Conservation (phyloP, 2,329 filamentous ascomycete species). For the Macrophomina pseudophaseolina region DNA sequence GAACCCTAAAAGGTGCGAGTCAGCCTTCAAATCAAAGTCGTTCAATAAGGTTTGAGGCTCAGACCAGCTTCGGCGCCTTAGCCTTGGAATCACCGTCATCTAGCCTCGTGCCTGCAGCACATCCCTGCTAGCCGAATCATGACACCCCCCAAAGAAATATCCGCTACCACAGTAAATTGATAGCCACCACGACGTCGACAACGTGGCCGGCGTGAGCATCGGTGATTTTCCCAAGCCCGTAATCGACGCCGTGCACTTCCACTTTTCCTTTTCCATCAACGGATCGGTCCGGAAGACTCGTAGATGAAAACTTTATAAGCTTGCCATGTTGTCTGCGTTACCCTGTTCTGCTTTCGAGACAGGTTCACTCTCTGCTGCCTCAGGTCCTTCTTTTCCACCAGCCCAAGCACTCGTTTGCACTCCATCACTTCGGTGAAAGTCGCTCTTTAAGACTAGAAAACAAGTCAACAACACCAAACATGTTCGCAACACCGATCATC, state of each 20-base stretch:
- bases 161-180: background rate
- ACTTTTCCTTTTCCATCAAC: background rate
- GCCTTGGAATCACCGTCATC: background rate
- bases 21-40: background rate
- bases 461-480: background rate
- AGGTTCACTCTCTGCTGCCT: background rate
- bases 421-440: background rate
- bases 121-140: background rate
- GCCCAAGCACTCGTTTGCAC: background rate
- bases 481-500: background rate
- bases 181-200: background rate
- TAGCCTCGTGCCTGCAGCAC: background rate
- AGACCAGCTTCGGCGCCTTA: background rate
- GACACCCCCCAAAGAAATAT: background rate
- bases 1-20: background rate
- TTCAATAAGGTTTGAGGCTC: background rate
- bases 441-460: background rate
- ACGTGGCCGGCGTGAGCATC: background rate
- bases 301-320: background rate
- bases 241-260: background rate
- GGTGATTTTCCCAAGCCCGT: background rate
- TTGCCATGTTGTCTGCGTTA: background rate
- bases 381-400: background rate
- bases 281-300: background rate
- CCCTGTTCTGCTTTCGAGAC: background rate